phyloP scores from a whole-genome alignment of 1,139 yeast genomes.

The Scheffersomyces lignicola region DNA sequence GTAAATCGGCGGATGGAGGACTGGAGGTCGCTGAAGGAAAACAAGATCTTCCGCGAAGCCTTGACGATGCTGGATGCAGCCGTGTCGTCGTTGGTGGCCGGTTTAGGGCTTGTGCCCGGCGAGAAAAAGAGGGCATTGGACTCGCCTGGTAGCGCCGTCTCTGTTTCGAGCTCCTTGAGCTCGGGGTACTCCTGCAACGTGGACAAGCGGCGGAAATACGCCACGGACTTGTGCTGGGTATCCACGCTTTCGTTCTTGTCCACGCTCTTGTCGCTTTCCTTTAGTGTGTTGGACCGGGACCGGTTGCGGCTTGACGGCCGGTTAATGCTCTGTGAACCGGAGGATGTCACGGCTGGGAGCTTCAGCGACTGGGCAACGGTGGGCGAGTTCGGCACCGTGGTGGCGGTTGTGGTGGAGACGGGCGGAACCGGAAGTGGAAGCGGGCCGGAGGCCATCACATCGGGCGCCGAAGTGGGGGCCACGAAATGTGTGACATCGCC shows the following conservation, averaged over 20 bases:
- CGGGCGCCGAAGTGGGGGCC: too few species aligned
- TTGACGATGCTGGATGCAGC: slow-evolving; percentile 40
- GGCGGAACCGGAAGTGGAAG: too few species aligned
- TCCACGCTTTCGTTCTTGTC: slow-evolving; percentile 43
- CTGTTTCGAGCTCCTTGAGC: too few species aligned
- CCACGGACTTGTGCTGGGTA: slow-evolving; percentile 55
- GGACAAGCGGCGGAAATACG: slow-evolving; percentile 70
- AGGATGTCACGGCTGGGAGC: slow-evolving; percentile 13
- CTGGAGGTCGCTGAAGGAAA: slow-evolving; percentile 69
- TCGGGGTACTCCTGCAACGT: slow-evolving; percentile 64
- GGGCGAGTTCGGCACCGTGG: slow-evolving; percentile 15
- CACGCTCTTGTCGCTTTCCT: slow-evolving; percentile 39
- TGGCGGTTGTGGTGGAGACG: slow-evolving; percentile 5
- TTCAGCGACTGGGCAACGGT: slow-evolving; percentile 4
- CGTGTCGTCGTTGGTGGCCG: too few species aligned
- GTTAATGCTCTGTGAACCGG: slow-evolving; percentile 12
- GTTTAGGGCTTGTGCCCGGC: too few species aligned
- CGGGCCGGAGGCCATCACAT: too few species aligned
- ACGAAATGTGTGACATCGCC: too few species aligned
- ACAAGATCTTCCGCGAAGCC: slow-evolving; percentile 56
- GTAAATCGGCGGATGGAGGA: slow-evolving; percentile 66
- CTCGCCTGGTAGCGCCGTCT: too few species aligned
- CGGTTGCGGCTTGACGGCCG: slow-evolving; percentile 20
- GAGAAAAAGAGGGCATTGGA: too few species aligned
- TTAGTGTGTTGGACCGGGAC: slow-evolving; percentile 40